Conservation (phyloP, 306 rosid genomes). For the Lablab purpureus region DNA sequence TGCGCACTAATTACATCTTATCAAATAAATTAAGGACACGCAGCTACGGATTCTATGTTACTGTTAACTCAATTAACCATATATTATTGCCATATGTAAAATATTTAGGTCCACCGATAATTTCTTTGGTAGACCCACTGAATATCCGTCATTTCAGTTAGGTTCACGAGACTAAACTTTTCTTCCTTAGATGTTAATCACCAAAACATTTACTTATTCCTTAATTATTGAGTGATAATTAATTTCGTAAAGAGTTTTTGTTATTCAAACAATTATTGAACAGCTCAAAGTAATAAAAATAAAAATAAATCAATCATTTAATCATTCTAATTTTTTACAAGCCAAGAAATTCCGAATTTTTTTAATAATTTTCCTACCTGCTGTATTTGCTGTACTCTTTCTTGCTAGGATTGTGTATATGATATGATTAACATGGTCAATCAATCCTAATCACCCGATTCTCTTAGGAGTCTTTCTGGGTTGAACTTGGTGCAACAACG, state of each 20-base stretch:
- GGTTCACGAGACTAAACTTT: slow-evolving; percentile 1
- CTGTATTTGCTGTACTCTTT: background rate
- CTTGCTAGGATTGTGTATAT: background rate
- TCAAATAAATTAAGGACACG: slow-evolving; percentile 4
- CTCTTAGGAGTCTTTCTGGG: slow-evolving; percentile 15
- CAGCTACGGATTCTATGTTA: background rate
- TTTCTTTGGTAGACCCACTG: slow-evolving; percentile 1
- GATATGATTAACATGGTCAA: slow-evolving; percentile 9
- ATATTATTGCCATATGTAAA: background rate
- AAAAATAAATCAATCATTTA: no score
- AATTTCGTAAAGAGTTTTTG: background rate
- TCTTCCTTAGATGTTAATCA: background rate
- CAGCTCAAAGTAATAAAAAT: background rate
- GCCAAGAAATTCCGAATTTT: background rate
- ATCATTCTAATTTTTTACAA: background rate
- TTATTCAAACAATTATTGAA: background rate
- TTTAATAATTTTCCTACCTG: background rate
- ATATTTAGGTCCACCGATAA: slow-evolving; percentile 1
- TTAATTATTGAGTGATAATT: background rate
- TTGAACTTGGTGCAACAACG: slow-evolving; percentile 34
- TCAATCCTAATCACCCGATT: background rate
- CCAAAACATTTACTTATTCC: background rate
- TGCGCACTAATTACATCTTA: slow-evolving; percentile 19
- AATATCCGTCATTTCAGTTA: slow-evolving; percentile 9
- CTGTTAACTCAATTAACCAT: background rate